Conservation (phyloP, 2,329 filamentous ascomycete genomes). For the Ploettnerulaceae sp. region DNA sequence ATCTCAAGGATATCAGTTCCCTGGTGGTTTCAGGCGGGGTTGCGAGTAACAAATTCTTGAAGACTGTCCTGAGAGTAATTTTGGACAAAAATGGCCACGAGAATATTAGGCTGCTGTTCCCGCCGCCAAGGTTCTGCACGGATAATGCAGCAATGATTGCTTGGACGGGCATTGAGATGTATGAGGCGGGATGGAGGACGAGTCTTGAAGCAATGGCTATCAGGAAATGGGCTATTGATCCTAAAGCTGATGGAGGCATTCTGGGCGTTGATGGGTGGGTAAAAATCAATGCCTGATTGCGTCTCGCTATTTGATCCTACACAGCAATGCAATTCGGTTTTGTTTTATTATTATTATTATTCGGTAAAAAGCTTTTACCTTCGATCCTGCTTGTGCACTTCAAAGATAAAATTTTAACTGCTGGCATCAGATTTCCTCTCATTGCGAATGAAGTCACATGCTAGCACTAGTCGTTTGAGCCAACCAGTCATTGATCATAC, state of each 20-base stretch:
- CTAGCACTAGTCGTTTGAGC: too few relatives aligned
- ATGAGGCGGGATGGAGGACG: constrained; percentile 65
- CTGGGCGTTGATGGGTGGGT: constrained; percentile 54
- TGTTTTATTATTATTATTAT: background rate
- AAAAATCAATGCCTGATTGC: background rate
- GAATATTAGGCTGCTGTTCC: constrained; percentile 60
- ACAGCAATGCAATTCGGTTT: background rate
- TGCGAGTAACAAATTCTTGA: constrained; percentile 76
- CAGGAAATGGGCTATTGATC: constrained; percentile 71
- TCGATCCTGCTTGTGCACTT: too few relatives aligned
- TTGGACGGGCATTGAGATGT: constrained; percentile 94
- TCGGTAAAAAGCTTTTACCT: too few relatives aligned
- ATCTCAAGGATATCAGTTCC: constrained; percentile 41
- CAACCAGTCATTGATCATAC: too few relatives aligned
- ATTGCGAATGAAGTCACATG: too few relatives aligned
- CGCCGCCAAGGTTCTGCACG: constrained; percentile 75
- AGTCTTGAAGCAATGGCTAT: constrained; percentile 55
- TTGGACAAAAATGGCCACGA: constrained; percentile 63
- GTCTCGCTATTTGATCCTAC: background rate
- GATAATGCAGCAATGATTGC: constrained; percentile 98
- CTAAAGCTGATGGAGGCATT: constrained; percentile 57
- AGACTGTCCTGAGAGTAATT: constrained; percentile 53
- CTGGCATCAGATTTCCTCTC: too few relatives aligned
- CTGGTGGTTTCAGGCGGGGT: constrained; percentile 88
- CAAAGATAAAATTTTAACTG: too few relatives aligned